phyloP scores from a whole-genome alignment of 2,329 filamentous ascomycete genomes.

The Pseudocercospora fuligena region DNA sequence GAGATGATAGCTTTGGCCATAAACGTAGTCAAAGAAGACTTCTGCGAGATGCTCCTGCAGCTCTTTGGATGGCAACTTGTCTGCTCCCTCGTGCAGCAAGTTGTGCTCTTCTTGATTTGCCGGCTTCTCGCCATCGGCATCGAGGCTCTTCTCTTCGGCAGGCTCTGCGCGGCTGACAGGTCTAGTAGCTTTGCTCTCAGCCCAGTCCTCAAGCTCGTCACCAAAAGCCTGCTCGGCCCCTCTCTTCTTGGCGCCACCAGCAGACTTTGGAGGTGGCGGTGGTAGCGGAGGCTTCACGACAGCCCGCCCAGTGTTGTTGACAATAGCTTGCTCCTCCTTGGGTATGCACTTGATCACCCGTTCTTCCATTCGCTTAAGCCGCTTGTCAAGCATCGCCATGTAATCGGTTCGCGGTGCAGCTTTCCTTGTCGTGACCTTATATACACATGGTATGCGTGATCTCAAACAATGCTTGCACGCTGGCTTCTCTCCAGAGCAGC shows the following conservation, averaged over 20 bases:
- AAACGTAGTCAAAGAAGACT: constrained; percentile 93
- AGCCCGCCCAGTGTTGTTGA: constrained; percentile 73
- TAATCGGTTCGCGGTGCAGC: constrained; percentile 94
- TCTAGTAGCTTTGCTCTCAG: constrained; percentile 40
- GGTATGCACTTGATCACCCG: constrained; percentile 95
- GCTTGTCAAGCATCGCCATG: constrained; percentile 98
- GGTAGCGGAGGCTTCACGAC: constrained; percentile 79
- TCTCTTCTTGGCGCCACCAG: constrained; percentile 70
- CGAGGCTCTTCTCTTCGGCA: constrained; percentile 13
- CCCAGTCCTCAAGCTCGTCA: constrained; percentile 80
- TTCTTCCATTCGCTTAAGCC: constrained; percentile 95
- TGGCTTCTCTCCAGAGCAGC: constrained; percentile 96
- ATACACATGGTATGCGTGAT: constrained; percentile 92
- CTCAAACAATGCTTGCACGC: constrained; percentile 95
- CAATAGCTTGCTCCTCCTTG: constrained; percentile 75
- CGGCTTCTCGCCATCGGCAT: constrained; percentile 19
- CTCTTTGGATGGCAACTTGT: constrained; percentile 81
- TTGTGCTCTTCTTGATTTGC: constrained; percentile 72
- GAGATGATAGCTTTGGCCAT: constrained; percentile 92
- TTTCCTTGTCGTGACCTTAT: constrained; percentile 94
- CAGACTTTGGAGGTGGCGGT: constrained; percentile 61
- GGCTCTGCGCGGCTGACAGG: constrained; percentile 7
- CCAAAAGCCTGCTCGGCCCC: constrained; percentile 86
- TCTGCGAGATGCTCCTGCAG: constrained; percentile 93
- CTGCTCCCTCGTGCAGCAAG: constrained; percentile 78